Evolutionary conservation across 2,329 filamentous ascomycete genomes (phyloP).

Genomic region (Pyricularia sp.): DNA sequence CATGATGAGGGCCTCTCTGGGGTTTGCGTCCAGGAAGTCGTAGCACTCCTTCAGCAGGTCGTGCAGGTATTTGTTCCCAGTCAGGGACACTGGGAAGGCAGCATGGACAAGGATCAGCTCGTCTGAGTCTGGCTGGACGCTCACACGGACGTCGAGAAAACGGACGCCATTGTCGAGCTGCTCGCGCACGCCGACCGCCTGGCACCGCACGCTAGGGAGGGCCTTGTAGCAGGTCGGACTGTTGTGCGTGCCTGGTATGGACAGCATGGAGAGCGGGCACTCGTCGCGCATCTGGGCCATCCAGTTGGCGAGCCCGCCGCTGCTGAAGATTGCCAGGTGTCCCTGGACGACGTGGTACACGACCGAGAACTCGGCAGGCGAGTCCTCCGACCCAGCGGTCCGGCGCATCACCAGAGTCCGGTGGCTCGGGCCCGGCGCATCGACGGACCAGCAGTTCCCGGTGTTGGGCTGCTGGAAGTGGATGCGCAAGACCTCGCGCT

Average conservation of each 20-base stretch:
- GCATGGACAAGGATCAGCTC: constrained; percentile 76
- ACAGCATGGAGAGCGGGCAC: constrained; percentile 68
- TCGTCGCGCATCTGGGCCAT: constrained; percentile 68
- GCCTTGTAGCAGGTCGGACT: constrained; percentile 77
- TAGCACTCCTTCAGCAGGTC: constrained; percentile 63
- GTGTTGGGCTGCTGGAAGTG: constrained; percentile 54
- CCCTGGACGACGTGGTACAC: constrained; percentile 52
- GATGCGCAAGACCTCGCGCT: constrained; percentile 61
- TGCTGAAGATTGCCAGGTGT: constrained; percentile 59
- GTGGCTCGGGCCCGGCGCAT: constrained; percentile 54
- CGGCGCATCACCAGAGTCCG: constrained; percentile 53
- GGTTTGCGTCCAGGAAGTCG: constrained; percentile 67
- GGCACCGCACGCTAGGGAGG: constrained; percentile 86
- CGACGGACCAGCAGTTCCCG: constrained; percentile 57
- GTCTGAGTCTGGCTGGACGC: constrained; percentile 24
- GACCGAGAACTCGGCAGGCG: constrained; percentile 45
- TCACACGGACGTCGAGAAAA: constrained; percentile 85
- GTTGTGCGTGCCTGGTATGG: constrained; percentile 94
- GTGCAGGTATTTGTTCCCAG: constrained; percentile 70
- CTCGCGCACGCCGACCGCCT: constrained; percentile 64
- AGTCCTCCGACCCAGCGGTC: constrained; percentile 27
- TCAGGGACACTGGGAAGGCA: constrained; percentile 79
- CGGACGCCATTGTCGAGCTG: constrained; percentile 87
- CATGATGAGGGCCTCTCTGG: constrained; percentile 74
- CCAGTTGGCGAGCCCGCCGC: constrained; percentile 62